Percentiles rank a stretch among this genome's conserved stretches.
Evolutionary conservation across 768 basidiomycete genomes (phyloP).

Genomic region (Suillus occidentalis): DNA sequence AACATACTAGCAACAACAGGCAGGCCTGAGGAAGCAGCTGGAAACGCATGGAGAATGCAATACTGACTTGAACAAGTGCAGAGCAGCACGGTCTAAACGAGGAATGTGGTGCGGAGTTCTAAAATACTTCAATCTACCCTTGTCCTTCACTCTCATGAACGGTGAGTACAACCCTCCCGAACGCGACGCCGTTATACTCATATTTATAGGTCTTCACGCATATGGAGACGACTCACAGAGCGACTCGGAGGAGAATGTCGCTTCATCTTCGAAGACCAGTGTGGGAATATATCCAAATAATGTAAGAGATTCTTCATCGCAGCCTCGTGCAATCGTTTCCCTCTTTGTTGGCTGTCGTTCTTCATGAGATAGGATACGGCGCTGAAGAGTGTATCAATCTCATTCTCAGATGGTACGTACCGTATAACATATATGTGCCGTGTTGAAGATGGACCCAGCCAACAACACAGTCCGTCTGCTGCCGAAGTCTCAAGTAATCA

Average conservation of each 20-base stretch:
- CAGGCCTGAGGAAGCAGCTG: slow-evolving; percentile 20
- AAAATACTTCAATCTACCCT: slow-evolving; percentile 14
- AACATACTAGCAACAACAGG: slow-evolving; percentile 33
- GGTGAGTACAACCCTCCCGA: slow-evolving; percentile 21
- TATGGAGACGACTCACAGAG: slow-evolving; percentile 67
- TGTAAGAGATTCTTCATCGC: slow-evolving; percentile 60
- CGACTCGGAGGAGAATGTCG: slow-evolving; percentile 48
- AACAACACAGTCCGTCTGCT: slow-evolving; percentile 38
- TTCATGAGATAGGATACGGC: slow-evolving; percentile 64
- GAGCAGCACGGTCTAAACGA: slow-evolving; percentile 15
- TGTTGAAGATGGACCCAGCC: not conserved
- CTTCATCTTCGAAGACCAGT: slow-evolving; percentile 27
- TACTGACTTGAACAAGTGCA: not conserved
- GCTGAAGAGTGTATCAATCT: slow-evolving; percentile 35
- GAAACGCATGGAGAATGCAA: slow-evolving; percentile 20
- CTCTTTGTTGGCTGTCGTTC: slow-evolving; percentile 64
- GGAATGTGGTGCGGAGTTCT: slow-evolving; percentile 21
- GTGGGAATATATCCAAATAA: slow-evolving; percentile 30
- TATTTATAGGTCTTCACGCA: slow-evolving; percentile 53
- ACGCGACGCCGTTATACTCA: not conserved
- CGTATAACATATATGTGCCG: not conserved
- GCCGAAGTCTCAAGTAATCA: slow-evolving; percentile 58
- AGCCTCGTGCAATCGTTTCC: slow-evolving; percentile 50
- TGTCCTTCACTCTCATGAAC: slow-evolving; percentile 25
- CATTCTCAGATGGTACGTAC: slow-evolving; percentile 31